Base-by-base conservation (phyloP, 2,329 filamentous ascomycete species). In the Pseudogymnoascus sp. region DNA sequence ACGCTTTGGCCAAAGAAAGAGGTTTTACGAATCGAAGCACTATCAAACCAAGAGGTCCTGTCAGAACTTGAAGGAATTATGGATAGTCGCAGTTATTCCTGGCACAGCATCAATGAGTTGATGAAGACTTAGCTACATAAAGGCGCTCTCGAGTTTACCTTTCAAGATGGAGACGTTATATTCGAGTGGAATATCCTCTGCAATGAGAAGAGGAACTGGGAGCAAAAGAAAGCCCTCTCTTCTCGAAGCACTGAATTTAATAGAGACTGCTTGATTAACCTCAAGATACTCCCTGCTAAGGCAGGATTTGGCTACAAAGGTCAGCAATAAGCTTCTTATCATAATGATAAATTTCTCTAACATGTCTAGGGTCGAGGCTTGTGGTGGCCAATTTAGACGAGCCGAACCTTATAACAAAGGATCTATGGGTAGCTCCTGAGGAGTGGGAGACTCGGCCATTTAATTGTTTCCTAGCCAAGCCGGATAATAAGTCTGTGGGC, bases 151-250 rank as follows among this genome's bases (percentile, higher is more conserved):
- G 44, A 67, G 60, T 66, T 63, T 44, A 63, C 60, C 28, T 59
- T 40, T 31, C 14, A 60, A 35, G 37, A 65, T 56, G 14, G 63
- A 62, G 60, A 67, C 60, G 38, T 67, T 38, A 31, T 67, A 25
- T 67, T 67, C 40, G 35, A 67, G 53, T 67, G 14, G 61, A 67
- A 67, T 53, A 66, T 65, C 53, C 61, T 67, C 23, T 67, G 38
- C 38, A 21, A 66, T 50, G 28, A 67, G 59, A 67, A 66, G 59
- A 62, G 47, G 59, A 31, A 50, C 40, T 67, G 21, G 60, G 65
- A 67, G 47, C 59, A 50, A 62, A 65, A 64, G 18, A 31, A 63
- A 28, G 31, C 33, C 40, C 63, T 66, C 14, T 67, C 28, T 40
- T 14, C 35, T 21, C 62, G 66, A 21, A 12, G 35, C 63, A 31